Percentiles rank a stretch among this genome's conserved stretches.
These are phyloP conservation scores for Emericellopsis atlantica DNA, from an alignment of 2,329 filamentous ascomycete species.

Conservation along the genomic window DNA sequence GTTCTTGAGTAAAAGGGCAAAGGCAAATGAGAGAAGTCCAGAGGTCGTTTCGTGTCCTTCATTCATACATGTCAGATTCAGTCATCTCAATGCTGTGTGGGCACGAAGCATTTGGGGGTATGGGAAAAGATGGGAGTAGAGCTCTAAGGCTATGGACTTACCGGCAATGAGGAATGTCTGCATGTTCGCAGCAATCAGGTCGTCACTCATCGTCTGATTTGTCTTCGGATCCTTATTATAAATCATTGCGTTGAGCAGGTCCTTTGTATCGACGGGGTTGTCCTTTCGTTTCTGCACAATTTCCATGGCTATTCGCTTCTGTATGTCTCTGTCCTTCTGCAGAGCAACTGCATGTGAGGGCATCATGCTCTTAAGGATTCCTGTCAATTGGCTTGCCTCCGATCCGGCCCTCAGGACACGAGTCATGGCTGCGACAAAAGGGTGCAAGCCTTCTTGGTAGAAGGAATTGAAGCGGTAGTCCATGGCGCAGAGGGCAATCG, in stretches of 20 bases:
- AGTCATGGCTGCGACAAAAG: constrained; percentile 1
- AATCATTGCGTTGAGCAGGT: constrained; percentile 56
- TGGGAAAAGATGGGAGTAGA: too few species aligned
- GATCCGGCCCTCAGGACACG: constrained; percentile 1
- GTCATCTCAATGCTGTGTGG: too few species aligned
- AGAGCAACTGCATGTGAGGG: too few species aligned
- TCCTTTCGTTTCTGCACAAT: too few species aligned
- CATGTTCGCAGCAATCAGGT: constrained; percentile 52
- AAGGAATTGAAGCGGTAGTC: constrained; percentile 48
- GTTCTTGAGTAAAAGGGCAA: constrained; percentile 53
- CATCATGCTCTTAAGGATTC: too few species aligned
- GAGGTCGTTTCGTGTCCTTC: constrained; percentile 59
- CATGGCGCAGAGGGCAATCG: constrained; percentile 46
- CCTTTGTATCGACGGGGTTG: too few species aligned
- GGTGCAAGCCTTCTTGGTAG: constrained; percentile 28
- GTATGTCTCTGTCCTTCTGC: too few species aligned
- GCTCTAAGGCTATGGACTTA: too few species aligned
- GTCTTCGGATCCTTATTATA: constrained; percentile 50
- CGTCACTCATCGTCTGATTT: constrained; percentile 44
- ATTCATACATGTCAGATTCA: too few species aligned
- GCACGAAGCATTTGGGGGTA: too few species aligned
- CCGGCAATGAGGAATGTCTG: constrained; percentile 54
- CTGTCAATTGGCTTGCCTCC: too few species aligned
- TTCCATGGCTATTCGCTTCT: too few species aligned
- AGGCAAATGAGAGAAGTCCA: constrained; percentile 31